Base-by-base conservation (phyloP, 2,329 filamentous ascomycete species). In the Xylaria hypoxylon region DNA sequence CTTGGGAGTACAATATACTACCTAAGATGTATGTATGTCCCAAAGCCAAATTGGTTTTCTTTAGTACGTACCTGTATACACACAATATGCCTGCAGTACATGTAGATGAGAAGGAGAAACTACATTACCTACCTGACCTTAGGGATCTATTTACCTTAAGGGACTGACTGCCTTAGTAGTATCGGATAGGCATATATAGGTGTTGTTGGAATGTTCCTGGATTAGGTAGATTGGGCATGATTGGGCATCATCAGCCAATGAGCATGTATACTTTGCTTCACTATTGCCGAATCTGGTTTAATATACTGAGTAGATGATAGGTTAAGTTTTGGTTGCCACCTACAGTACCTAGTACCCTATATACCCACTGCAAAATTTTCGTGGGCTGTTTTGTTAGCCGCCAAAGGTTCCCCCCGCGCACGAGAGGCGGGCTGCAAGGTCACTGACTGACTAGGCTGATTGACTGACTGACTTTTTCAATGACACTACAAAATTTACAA, bases 351-450 rank as follows among this genome's bases (percentile, higher is more conserved):
- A 2, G n/a, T n/a, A n/a, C n/a, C n/a, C 2, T 47, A 5, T 19
- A 24, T 40, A 58, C 65, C 69, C 69, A 64, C 66, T 44, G 68
- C 67, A 71, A 72, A 74, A 64, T 71, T 74, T 74, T 52, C 48
- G 33, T 35, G 48, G 45, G 45, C 45, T 11, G 35, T 38, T 38
- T 56, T 56, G 59, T 62, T 62, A 31, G 60, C 45, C 44, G 62
- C 48, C 38, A 33, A 59, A 50, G 3, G 13, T 26, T 11, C 19
- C 19, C 42, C 13, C 50, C 28, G 38, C 44, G 51, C 42, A 22
- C 10, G 24, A 50, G 38, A 15, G 8, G 33, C 35, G 33, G 33
- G 31, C 24, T 28, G n/a, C n/a, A n/a, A n/a, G n/a, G n/a, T n/a
- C n/a, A n/a, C n/a, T n/a, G n/a, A n/a, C n/a, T n/a, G n/a, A n/a